Evolutionary conservation across 257 asterid genomes (phyloP).

Genomic region (Scutellaria barbata): DNA sequence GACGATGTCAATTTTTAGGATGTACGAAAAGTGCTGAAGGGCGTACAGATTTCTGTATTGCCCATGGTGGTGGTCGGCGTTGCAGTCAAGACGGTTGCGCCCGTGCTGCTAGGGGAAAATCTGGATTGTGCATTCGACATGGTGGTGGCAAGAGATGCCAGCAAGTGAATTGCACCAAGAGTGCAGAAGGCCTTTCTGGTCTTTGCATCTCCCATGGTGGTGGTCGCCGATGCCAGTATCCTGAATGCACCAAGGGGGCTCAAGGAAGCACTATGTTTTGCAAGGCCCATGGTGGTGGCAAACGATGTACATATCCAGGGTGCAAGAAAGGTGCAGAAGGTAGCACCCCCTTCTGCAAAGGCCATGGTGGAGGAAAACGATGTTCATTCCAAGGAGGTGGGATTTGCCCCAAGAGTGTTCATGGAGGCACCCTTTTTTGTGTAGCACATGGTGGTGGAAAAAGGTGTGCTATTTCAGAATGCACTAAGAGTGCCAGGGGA

Average conservation of each 20-base stretch:
- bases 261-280: slow-evolving; percentile 92
- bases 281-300: slow-evolving; percentile 96
- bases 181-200: slow-evolving; percentile 97
- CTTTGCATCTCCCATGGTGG: slow-evolving; percentile 98
- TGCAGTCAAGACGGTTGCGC: slow-evolving; percentile 74
- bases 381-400: slow-evolving; percentile 85
- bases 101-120: slow-evolving; percentile 89
- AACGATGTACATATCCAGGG: slow-evolving; percentile 67
- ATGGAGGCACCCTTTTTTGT: slow-evolving; percentile 87
- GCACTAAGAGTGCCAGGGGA: slow-evolving; percentile 96
- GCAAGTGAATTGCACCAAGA: slow-evolving; percentile 72
- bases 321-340: slow-evolving; percentile 96
- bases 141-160: slow-evolving; percentile 99
- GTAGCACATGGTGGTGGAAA: slow-evolving; percentile 98
- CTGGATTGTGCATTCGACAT: slow-evolving; percentile 91
- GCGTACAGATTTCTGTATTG: slow-evolving; percentile 84
- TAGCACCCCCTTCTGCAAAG: slow-evolving; percentile 89
- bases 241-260: slow-evolving; percentile 78
- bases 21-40: slow-evolving; percentile 98
- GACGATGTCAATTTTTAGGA: slow-evolving; percentile 83
- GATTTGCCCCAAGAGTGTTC: slow-evolving; percentile 89
- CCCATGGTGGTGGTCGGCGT: slow-evolving; percentile 96
- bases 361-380: slow-evolving; percentile 95
- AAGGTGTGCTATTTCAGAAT: slow-evolving; percentile 74
- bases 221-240: slow-evolving; percentile 81